Evolutionary conservation across 345 rosid genomes (phyloP), one percentile per base, ranked within the genome.

Genomic region (Salix dunnii): DNA sequence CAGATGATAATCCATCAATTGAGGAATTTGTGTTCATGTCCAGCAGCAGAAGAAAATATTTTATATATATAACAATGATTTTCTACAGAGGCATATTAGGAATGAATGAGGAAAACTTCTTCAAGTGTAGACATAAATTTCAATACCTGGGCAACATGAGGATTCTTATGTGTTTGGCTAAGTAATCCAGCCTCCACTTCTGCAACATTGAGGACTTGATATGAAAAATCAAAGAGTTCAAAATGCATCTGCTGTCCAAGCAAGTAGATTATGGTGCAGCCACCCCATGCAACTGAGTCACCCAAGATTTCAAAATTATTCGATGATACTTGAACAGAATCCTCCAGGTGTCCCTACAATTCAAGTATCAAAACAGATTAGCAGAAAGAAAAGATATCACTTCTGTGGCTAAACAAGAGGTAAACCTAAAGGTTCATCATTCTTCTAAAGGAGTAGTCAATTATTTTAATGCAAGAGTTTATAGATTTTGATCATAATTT

Each of bases 201-300:
- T 12, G 98, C 97, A 74, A 92, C 91, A 84, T 94, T 92, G 61
- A 96, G 98, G 84, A 96, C 89, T 88, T 96, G 97, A 85, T 96
- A 87, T 38, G 97, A 94, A 81, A 96, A 96, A 84, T 94, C 97
- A 74, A 96, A 94, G 62, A 92, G 90, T 92, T 96, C 98, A 82
- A 94, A 96, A 83, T 92, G 99, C 81, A 96, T 90, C 85, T 94
- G 97, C 74, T 96, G 99, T 28, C 99, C 99, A 17, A 96, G 99
- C 84, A 94, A 83, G 89, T 91, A 94, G 48, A 94, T 90, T 76
- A 96, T 89, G 72, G 99, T 96, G 79, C 99, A 96, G 65, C 99
- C 97, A 71, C 99, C 99, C 98, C 99, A 94, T 58, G 99, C 97
- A 74, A 94, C 86, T 14, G 97, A 92, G 79, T 96, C 99, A 9